Base-by-base conservation (phyloP, 2,329 filamentous ascomycete genomes). In the Cytospora piceicola region DNA sequence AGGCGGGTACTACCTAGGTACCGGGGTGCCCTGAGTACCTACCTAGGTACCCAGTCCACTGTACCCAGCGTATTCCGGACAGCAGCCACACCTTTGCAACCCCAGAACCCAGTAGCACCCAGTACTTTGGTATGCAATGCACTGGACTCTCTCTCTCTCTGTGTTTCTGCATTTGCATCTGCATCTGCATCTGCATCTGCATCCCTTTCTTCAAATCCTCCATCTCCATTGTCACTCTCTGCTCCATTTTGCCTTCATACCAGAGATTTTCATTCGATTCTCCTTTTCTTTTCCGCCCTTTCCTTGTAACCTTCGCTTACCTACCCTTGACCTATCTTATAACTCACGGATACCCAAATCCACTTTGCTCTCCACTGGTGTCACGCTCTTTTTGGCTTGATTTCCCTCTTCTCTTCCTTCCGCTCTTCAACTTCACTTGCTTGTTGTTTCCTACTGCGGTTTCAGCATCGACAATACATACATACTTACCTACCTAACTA, bases 161-260 rank as follows among this genome's bases (percentile, higher is more conserved):
- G 32, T 34, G 4, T 32, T 4, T 32, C 30, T 32, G 30, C 30
- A 32, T 32, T 32, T 32, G 36, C 36, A 42, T 20, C 39, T 34
- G 20, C 39, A 17, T 42, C n/a, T 46, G 42, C 42, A 22, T 46
- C 20, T 22, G 39, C 39, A 42, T 42, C 62, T 67, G 58, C 55
- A 66, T 63, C 58, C 66, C 60, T 66, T 63, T 68, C 57, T 66
- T 65, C 55, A 27, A 27, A 46, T 61, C 49, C 42, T 61, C 59
- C 58, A 42, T 68, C 61, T 59, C 56, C 63, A 63, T 61, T 67
- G 66, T 65, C 56, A 67, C 66, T 66, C 60, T 56, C 34, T 59
- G 49, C 36, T 59, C 60, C 64, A 61, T 60, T 53, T 39, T 61
- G 24, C 58, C 63, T 60, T 65, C 55, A 56, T 65, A 61, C 63